Evolutionary conservation across 2,329 filamentous ascomycete species (phyloP).

Genomic region (Sclerotinia borealis): DNA sequence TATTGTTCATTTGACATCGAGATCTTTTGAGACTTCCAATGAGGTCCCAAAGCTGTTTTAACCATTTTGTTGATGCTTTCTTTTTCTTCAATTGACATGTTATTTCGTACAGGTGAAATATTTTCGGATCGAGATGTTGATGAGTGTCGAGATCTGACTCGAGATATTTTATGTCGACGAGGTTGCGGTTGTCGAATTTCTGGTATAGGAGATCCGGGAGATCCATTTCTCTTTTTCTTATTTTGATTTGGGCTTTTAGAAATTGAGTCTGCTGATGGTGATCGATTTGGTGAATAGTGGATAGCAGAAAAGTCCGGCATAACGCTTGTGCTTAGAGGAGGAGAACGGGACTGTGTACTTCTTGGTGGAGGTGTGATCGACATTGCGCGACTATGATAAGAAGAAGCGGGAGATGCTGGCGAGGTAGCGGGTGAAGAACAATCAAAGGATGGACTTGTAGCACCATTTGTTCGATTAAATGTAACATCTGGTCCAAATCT

Average conservation of each 20-base stretch:
- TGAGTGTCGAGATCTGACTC: conserved; percentile 41
- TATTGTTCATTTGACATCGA: conserved; percentile 86
- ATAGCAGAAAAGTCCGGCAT: conserved; percentile 69
- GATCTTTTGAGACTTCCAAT: conserved; percentile 70
- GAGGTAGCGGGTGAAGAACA: conserved; percentile 62
- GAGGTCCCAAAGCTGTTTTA: conserved; percentile 69
- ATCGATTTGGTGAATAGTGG: conserved; percentile 63
- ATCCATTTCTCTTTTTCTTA: conserved; percentile 19
- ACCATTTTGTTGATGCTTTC: conserved; percentile 86
- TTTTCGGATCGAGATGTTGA: conserved; percentile 39
- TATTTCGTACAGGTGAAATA: conserved; percentile 58
- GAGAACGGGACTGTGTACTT: conserved; percentile 55
- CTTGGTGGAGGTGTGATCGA: conserved; percentile 65
- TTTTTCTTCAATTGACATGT: conserved; percentile 76
- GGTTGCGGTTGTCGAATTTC: conserved; percentile 31
- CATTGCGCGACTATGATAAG: conserved; percentile 59
- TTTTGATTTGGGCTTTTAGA: conserved; percentile 18
- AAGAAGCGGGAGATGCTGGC: conserved; percentile 57
- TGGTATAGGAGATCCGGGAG: conserved; percentile 25
- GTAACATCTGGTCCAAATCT: conserved; percentile 22
- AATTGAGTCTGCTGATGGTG: conserved; percentile 31
- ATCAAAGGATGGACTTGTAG: conserved; percentile 34
- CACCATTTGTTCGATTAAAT: conserved; percentile 21
- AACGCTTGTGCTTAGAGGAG: conserved; percentile 64
- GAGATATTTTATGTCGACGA: conserved; percentile 29